Conservation (phyloP, 371 early-diverging fungal genomes). For the Syncephalastrum racemosum region DNA sequence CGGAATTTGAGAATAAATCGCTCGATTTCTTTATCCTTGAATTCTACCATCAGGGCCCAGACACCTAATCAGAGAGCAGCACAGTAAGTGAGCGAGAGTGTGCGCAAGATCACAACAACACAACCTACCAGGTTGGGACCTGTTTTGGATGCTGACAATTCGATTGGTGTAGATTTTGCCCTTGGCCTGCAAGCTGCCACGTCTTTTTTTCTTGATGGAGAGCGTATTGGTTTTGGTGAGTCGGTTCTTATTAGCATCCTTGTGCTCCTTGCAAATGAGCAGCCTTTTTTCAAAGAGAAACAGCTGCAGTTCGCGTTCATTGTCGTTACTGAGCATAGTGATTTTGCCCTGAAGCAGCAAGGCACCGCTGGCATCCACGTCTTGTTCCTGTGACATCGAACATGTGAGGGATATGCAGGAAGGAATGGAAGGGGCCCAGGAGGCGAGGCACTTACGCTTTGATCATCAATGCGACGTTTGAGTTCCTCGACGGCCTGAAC, state of each 20-base stretch:
- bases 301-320: slow-evolving; percentile 76
- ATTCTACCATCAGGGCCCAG: slow-evolving; percentile 70
- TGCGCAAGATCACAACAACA: not conserved
- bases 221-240: slow-evolving; percentile 41
- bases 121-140: slow-evolving; percentile 19
- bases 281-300: slow-evolving; percentile 89
- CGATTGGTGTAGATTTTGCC: slow-evolving; percentile 65
- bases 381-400: slow-evolving; percentile 7
- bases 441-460: slow-evolving; percentile 20
- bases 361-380: slow-evolving; percentile 69
- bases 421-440: not conserved
- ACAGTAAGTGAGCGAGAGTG: slow-evolving; percentile 5
- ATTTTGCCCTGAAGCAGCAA: slow-evolving; percentile 84
- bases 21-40: slow-evolving; percentile 81
- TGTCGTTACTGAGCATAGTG: slow-evolving; percentile 71
- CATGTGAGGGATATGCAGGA: no score
- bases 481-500: slow-evolving; percentile 71
- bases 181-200: slow-evolving; percentile 68
- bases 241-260: slow-evolving; percentile 44
- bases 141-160: slow-evolving; percentile 22
- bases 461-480: slow-evolving; percentile 64
- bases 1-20: slow-evolving; percentile 83
- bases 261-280: slow-evolving; percentile 83
- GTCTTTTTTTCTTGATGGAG: slow-evolving; percentile 40
- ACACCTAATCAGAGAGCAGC: slow-evolving; percentile 28